These are phyloP conservation scores for Penstemon barbatus DNA, from an alignment of 257 asterid species.

Conservation along the genomic window DNA sequence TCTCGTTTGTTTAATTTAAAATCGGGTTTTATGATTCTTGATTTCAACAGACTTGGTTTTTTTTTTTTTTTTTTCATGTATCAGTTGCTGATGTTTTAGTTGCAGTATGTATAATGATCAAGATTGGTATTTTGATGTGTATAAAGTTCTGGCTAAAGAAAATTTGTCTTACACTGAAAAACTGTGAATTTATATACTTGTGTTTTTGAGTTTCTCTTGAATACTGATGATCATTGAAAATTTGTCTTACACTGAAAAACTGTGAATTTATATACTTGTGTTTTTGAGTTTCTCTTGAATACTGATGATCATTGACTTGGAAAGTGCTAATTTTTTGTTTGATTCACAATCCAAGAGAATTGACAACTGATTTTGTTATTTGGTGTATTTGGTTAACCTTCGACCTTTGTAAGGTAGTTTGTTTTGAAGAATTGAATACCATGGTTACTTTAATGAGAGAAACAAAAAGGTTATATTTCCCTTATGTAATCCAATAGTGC, in stretches of 20 bases:
- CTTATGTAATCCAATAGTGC: background rate
- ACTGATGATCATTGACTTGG: constrained; percentile 6
- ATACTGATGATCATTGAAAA: too few relatives aligned
- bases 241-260: background rate
- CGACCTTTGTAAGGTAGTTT: background rate
- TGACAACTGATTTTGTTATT: constrained; percentile 10
- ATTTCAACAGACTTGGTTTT: constrained; percentile 1
- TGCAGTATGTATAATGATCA: constrained; percentile 24
- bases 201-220: background rate
- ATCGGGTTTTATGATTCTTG: constrained; percentile 26
- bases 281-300: background rate
- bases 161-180: too few relatives aligned
- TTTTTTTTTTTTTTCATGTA: background rate
- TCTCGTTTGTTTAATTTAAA: constrained; percentile 4
- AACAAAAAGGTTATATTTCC: background rate
- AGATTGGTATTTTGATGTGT: constrained; percentile 8
- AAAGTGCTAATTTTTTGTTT: background rate
- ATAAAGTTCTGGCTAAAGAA: background rate
- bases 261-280: background rate
- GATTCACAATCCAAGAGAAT: constrained; percentile 7
- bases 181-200: background rate
- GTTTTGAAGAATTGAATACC: background rate
- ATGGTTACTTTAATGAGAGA: background rate
- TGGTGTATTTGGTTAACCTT: background rate
- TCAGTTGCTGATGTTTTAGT: constrained; percentile 5